phyloP scores from a whole-genome alignment of 2,329 filamentous ascomycete species.

The Didymella pomorum region DNA sequence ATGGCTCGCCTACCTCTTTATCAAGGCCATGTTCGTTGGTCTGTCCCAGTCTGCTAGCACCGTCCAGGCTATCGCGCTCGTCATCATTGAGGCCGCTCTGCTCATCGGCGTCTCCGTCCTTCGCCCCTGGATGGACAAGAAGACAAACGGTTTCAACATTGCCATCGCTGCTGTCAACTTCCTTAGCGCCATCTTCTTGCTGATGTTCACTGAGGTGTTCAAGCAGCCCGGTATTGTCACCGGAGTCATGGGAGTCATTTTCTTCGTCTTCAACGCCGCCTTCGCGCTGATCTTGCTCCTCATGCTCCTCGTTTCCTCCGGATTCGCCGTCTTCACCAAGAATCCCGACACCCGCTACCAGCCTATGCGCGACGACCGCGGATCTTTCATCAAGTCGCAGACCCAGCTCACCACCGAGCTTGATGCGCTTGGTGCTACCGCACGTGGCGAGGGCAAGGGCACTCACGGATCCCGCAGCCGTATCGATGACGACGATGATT shows the following conservation, averaged over 20 bases:
- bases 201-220: conserved; percentile 89
- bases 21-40: conserved; percentile 90
- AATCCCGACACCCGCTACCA: conserved; percentile 95
- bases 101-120: conserved; percentile 81
- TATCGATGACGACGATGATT: conserved; percentile 75
- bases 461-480: conserved; percentile 60
- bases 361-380: conserved; percentile 94
- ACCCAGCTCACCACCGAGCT: conserved; percentile 87
- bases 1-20: conserved; percentile 76
- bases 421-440: conserved; percentile 87
- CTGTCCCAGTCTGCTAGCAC: conserved; percentile 75
- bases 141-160: conserved; percentile 96
- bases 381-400: conserved; percentile 97
- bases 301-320: conserved; percentile 79
- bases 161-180: conserved; percentile 90
- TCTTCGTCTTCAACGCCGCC: conserved; percentile 86
- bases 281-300: conserved; percentile 84
- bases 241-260: conserved; percentile 86
- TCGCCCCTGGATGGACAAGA: conserved; percentile 98
- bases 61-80: conserved; percentile 80
- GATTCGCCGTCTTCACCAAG: conserved; percentile 85
- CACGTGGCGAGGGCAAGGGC: conserved; percentile 74
- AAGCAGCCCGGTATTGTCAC: conserved; percentile 82
- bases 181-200: conserved; percentile 84
- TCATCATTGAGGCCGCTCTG: conserved; percentile 81